Evolutionary conservation across 2,329 filamentous ascomycete genomes (phyloP).

Genomic region (Alternaria sp.): DNA sequence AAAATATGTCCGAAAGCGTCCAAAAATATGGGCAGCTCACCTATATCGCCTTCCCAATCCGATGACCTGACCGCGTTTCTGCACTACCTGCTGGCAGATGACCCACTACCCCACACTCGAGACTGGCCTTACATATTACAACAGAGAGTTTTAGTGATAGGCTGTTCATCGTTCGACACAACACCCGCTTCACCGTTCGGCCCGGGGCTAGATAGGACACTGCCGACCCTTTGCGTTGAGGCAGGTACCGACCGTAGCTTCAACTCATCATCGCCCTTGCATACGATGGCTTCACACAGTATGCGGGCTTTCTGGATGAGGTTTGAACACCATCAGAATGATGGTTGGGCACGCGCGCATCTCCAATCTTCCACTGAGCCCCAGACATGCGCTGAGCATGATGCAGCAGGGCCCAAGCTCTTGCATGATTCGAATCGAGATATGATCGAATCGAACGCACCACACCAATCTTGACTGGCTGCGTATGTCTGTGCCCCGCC

Average conservation of each 20-base stretch:
- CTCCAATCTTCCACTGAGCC: not conserved
- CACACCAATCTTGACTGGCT: not conserved
- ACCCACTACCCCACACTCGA: constrained; percentile 1
- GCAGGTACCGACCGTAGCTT: constrained; percentile 7
- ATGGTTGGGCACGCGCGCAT: not conserved
- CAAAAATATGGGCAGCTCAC: not conserved
- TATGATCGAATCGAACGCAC: not conserved
- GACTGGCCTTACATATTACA: not conserved
- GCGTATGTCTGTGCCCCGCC: not conserved
- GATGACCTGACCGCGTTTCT: constrained; percentile 2
- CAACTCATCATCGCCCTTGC: not conserved
- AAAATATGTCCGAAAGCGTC: not conserved
- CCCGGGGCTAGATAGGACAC: not conserved
- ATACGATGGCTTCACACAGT: not conserved
- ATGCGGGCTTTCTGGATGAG: not conserved
- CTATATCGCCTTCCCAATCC: not conserved
- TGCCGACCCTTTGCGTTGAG: not conserved
- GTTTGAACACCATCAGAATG: not conserved
- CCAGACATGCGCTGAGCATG: not conserved
- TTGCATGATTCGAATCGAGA: not conserved
- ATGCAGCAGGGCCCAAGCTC: not conserved
- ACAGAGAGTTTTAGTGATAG: not conserved
- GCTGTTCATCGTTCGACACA: not conserved
- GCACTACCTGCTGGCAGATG: not conserved
- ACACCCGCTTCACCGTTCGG: not conserved